A percentile compares a stretch with the other conserved stretches of the same genome.
Evolutionary conservation across 495 filamentous ascomycete genomes (phyloP).

Genomic region (Trichoderma asperelloides): DNA sequence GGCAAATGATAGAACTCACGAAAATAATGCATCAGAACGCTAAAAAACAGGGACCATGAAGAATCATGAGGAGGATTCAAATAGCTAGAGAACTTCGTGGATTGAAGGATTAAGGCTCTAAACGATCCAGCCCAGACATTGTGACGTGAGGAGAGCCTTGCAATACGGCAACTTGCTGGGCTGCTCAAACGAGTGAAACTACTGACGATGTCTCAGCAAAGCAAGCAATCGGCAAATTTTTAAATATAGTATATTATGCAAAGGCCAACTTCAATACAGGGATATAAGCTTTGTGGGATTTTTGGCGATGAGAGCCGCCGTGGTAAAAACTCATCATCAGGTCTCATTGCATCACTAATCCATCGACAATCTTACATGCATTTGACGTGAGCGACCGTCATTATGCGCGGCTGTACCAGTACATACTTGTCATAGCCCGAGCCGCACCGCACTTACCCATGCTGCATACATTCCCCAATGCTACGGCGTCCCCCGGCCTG

Average conservation of each 20-base stretch:
- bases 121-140: too few relatives aligned
- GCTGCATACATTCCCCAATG: neutral
- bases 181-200: neutral
- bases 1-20: too few relatives aligned
- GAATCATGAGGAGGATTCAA: too few relatives aligned
- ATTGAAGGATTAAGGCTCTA: too few relatives aligned
- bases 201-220: neutral
- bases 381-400: neutral
- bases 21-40: too few relatives aligned
- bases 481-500: neutral
- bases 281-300: neutral
- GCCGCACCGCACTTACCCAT: neutral
- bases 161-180: neutral
- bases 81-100: too few relatives aligned
- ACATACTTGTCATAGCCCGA: neutral
- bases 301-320: neutral
- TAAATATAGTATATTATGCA: neutral
- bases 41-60: too few relatives aligned
- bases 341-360: neutral
- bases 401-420: neutral
- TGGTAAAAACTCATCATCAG: neutral
- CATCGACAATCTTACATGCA: slow-evolving; percentile 7
- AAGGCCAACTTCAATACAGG: neutral
- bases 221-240: neutral
- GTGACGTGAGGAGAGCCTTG: too few relatives aligned